These are phyloP conservation scores for Verticillium dahliae DNA, from an alignment of 2,329 filamentous ascomycete genomes.

Conservation along the genomic window DNA sequence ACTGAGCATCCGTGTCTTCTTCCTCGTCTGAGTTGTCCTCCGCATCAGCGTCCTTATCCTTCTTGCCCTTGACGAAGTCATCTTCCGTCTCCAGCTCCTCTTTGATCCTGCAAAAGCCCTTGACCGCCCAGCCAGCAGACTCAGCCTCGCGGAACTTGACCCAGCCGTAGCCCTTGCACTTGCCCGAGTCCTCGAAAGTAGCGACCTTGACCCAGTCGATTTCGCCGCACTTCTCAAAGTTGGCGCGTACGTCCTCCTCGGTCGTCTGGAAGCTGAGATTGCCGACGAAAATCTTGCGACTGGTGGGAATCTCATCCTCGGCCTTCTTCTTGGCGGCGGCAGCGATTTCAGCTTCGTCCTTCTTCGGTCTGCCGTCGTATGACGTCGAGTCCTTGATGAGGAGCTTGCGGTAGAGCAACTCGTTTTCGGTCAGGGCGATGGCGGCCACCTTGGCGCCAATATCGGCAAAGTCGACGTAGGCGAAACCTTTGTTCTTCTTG, in stretches of 20 bases:
- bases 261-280: slow-evolving; percentile 80
- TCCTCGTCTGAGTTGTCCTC: slow-evolving; percentile 30
- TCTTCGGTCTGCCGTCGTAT: slow-evolving; percentile 82
- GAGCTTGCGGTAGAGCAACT: slow-evolving; percentile 68
- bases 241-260: slow-evolving; percentile 70
- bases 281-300: slow-evolving; percentile 83
- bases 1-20: slow-evolving; percentile 20
- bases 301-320: slow-evolving; percentile 40
- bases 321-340: slow-evolving; percentile 16
- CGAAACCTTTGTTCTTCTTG: slow-evolving; percentile 79
- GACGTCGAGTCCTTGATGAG: slow-evolving; percentile 90
- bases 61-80: slow-evolving; percentile 47
- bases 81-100: slow-evolving; percentile 58
- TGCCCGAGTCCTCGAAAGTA: slow-evolving; percentile 92
- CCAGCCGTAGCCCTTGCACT: slow-evolving; percentile 98
- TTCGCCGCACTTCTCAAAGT: slow-evolving; percentile 80
- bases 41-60: slow-evolving; percentile 34
- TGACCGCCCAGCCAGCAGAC: slow-evolving; percentile 64
- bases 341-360: slow-evolving; percentile 35
- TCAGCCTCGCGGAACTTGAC: slow-evolving; percentile 79
- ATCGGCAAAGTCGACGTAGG: slow-evolving; percentile 85
- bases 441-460: slow-evolving; percentile 67
- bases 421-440: slow-evolving; percentile 77
- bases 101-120: slow-evolving; percentile 70
- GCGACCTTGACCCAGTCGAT: slow-evolving; percentile 82